Evolutionary conservation across 108 stramenopile genomes (phyloP).

Genomic region (Craspedostauros australis): DNA sequence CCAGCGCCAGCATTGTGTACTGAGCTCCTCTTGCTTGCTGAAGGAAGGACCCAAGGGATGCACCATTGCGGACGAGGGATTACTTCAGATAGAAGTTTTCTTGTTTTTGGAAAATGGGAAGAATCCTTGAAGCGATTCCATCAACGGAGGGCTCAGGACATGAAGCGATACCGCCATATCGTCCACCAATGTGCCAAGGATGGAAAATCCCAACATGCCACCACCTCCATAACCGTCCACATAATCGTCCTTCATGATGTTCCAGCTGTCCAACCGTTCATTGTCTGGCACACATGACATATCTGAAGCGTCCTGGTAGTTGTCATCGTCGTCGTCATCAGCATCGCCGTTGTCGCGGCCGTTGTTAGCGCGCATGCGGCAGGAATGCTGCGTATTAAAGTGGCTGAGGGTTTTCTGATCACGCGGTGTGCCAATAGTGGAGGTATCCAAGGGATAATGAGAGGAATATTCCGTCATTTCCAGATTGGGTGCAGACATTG

Average conservation of each 20-base stretch:
- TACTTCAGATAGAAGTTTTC: slow-evolving; percentile 60
- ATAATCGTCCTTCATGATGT: slow-evolving; percentile 66
- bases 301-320: no score
- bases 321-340: no score
- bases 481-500: no score
- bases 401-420: no score
- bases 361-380: no score
- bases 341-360: no score
- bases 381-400: no score
- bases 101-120: slow-evolving; percentile 24
- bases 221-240: slow-evolving; percentile 64
- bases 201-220: slow-evolving; percentile 34
- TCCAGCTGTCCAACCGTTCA: slow-evolving; percentile 58
- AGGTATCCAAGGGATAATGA: no score
- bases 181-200: slow-evolving; percentile 51
- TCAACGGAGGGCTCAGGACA: slow-evolving; percentile 45
- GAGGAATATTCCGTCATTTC: no score
- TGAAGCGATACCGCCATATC: slow-evolving; percentile 33
- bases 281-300: no score
- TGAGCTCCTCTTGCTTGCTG: slow-evolving; percentile 35
- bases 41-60: slow-evolving; percentile 36
- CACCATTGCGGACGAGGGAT: slow-evolving; percentile 50
- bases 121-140: slow-evolving; percentile 38
- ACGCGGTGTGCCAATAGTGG: no score
- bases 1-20: slow-evolving; percentile 62